Base-by-base conservation (phyloP, 306 rosid genomes). In the Astragalus membranaceus region DNA sequence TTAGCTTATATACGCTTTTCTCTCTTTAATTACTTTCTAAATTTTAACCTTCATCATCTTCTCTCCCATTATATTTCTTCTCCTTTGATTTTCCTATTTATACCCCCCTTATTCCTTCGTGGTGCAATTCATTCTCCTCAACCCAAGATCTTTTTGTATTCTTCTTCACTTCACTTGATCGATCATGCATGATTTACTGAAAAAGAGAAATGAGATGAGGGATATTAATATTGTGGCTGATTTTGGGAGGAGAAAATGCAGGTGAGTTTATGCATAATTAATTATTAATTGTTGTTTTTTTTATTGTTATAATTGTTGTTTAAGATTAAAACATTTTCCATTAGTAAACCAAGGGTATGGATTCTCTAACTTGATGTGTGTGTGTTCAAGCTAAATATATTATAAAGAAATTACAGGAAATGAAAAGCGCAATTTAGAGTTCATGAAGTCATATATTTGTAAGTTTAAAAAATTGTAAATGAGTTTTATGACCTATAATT, bases 1-100 rank as follows among this genome's bases (percentile, higher is more conserved):
- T 32, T 69, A 17, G 41, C 17, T 35, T 6, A 63, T 6, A 63
- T 61, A 56, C 77, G 75, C 73, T 39, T 79, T 67, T 74, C 72
- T 75, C 76, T 68, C 83, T 13, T 55, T 50, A 43, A 50, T 63
- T 39, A 60, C 70, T 3, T 51, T 29, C 3, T 39, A 58, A 33
- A 33, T 17, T 41, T 36, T 17, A 17, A 41, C 52, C 54, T 20
- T 2, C 43, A 8, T 23, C 41, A 37, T 32, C 57, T 20, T 35
- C 32, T 64, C 17, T 3, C 50, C 29, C 50, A 14, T 46, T 12
- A 49, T n/a, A 60, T 49, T 20, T 60, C 43, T 20, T 16, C 30
- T 12, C 43, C 43, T 39, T n/a, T 20, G 69, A 13, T 14, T 9
- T 37, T 5, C 17, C 8, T 4, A 3, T 67, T 39, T 8, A 9